Evolutionary conservation across 148 eudicot species (phyloP).

Genomic region (Oxyria digyna): DNA sequence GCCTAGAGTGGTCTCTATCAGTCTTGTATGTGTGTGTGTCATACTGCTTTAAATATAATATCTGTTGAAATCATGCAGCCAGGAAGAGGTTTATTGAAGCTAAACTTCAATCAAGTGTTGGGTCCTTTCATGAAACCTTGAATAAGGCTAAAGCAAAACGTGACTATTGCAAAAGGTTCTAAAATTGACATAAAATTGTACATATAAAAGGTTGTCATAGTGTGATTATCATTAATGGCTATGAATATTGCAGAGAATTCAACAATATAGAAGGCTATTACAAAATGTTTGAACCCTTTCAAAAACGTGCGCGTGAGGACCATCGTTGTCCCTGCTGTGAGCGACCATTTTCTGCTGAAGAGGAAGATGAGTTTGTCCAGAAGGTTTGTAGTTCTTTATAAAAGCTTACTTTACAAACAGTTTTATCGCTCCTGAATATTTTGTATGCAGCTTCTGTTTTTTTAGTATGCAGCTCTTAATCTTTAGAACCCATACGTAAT

Average conservation of each 20-base stretch:
- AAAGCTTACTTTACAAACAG: not conserved
- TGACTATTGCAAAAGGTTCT: slow-evolving; percentile 60
- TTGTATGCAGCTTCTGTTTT: too few relatives aligned
- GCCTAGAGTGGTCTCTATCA: too few relatives aligned
- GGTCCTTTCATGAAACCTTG: slow-evolving; percentile 47
- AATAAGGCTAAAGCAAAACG: slow-evolving; percentile 45
- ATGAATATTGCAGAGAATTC: slow-evolving; percentile 33
- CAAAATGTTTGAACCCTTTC: slow-evolving; percentile 56
- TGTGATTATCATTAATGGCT: not conserved
- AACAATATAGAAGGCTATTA: slow-evolving; percentile 51
- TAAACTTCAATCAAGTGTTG: slow-evolving; percentile 54
- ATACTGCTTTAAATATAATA: not conserved
- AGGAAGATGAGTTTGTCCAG: slow-evolving; percentile 74
- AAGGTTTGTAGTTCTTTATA: slow-evolving; percentile 35
- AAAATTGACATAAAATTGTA: not conserved
- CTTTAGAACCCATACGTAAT: too few relatives aligned
- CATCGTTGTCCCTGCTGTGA: slow-evolving; percentile 87
- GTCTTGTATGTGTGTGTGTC: too few relatives aligned
- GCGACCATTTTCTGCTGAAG: slow-evolving; percentile 80
- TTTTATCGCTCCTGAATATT: not conserved
- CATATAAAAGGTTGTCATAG: too few relatives aligned
- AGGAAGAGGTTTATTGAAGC: slow-evolving; percentile 62
- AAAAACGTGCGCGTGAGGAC: slow-evolving; percentile 54
- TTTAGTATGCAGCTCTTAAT: too few relatives aligned
- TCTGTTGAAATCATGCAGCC: slow-evolving; percentile 35